Evolutionary conservation across 352 stramenopile species (phyloP), one percentile per base, ranked within the genome.

Genomic region (Thraustotheca clavata): DNA sequence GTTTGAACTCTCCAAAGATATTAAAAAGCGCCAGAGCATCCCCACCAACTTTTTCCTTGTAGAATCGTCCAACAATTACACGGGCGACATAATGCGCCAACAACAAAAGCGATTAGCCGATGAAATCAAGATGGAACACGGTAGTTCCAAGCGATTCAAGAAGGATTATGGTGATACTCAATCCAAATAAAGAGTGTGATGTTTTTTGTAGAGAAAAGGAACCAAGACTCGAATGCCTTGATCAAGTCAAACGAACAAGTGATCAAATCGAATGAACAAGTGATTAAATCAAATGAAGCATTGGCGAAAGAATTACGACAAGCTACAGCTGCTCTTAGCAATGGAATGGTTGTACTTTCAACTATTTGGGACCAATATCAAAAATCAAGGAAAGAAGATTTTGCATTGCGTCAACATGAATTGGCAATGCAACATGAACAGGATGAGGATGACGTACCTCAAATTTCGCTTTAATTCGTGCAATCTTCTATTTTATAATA

Each of bases 1-100:
- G 43, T 52, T 52, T 52, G 43, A 52, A 8, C 43, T 52, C 34
- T 31, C 43, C 43, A 52, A 52, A 52, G 43, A 52, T 31, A 31
- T 31, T 9, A 9, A 20, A 18, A 52, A 52, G 43, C 43, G 43
- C 9, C 9, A 52, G 43, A 52, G 43, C 43, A 9, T 52, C n/a
- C 43, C 43, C 43, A 52, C 43, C 9, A 52, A 52, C 43, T 52
- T 52, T 31, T 52, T 35, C 43, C 34, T 52, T 7, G n/a, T 52
- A 52, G 43, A 52, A 31, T 52, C 43, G 43, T 52, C 43, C 43
- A 3, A 43, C 38, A 52, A 52, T 31, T 24, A 52, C 43, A 18
- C 2, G 43, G 3, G 31, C 43, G n/a, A 52, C 9, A 24, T 8
- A 2, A 4, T 2, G 2, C 27, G 22, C n/a, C 39, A 47, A 24